These are phyloP conservation scores for Lactarius tabidus DNA, from an alignment of 768 basidiomycete species.

Conservation along the genomic window DNA sequence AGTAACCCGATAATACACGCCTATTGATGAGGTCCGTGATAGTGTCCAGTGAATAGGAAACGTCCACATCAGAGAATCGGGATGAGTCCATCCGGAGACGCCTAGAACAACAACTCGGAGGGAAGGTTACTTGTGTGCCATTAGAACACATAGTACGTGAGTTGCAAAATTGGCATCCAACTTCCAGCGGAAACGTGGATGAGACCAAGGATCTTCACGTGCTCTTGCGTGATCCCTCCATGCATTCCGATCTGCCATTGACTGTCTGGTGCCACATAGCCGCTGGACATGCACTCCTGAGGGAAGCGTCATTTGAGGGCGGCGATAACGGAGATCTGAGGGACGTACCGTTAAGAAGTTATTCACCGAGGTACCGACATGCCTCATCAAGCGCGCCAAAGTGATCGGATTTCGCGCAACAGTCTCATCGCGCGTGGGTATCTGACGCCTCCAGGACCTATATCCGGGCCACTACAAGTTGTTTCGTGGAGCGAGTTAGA, in stretches of 20 bases:
- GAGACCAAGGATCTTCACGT: conserved; percentile 13
- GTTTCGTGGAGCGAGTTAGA: background rate
- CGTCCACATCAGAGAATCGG: too few relatives aligned
- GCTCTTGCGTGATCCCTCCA: background rate
- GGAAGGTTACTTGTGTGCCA: background rate
- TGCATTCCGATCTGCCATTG: conserved; percentile 3
- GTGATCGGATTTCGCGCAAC: background rate
- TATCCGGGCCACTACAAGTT: conserved; percentile 11
- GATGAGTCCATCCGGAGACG: background rate
- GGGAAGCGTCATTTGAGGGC: background rate
- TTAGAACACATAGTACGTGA: background rate
- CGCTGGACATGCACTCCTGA: background rate
- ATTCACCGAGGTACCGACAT: conserved; percentile 1
- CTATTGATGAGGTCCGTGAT: too few relatives aligned
- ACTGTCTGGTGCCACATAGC: background rate
- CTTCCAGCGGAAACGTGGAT: conserved; percentile 9
- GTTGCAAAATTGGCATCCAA: conserved; percentile 17
- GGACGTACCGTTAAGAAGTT: conserved; percentile 9
- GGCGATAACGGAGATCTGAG: background rate
- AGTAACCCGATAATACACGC: too few relatives aligned
- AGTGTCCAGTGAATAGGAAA: too few relatives aligned
- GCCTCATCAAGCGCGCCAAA: conserved; percentile 11
- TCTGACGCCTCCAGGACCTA: background rate
- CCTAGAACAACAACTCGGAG: background rate
- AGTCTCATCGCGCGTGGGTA: conserved; percentile 7